Conservation (phyloP, 208 protist genomes). For the Wallacemonas sp. region DNA sequence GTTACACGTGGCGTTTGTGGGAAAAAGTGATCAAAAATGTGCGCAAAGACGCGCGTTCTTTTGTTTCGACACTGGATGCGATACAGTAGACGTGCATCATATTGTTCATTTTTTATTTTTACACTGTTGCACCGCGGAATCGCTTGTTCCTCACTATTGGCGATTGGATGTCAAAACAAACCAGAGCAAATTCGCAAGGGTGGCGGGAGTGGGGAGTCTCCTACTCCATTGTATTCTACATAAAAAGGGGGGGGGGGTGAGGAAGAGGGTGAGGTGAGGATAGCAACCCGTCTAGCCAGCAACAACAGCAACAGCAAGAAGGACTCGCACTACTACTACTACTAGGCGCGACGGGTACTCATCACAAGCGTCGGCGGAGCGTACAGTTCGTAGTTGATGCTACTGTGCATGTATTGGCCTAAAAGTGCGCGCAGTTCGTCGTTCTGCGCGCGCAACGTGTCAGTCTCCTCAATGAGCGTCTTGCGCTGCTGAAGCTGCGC, state of each 20-base stretch:
- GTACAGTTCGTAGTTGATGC: slow-evolving; percentile 93
- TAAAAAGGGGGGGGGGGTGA: not conserved
- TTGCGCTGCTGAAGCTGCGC: slow-evolving; percentile 88
- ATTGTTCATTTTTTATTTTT: too few species aligned
- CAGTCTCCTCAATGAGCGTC: slow-evolving; percentile 81
- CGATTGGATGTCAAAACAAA: too few species aligned
- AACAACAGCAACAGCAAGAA: too few species aligned
- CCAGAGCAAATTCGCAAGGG: not conserved
- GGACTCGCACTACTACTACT: too few species aligned
- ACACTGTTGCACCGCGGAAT: too few species aligned
- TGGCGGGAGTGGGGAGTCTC: not conserved
- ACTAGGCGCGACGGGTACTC: slow-evolving; percentile 17
- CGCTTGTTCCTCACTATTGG: too few species aligned
- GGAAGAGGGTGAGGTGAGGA: not conserved
- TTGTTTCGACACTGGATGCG: too few species aligned
- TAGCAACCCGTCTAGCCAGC: too few species aligned
- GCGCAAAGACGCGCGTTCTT: too few species aligned
- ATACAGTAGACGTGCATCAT: too few species aligned
- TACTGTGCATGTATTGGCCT: slow-evolving; percentile 89
- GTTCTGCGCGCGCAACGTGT: slow-evolving; percentile 92
- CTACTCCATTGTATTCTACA: not conserved
- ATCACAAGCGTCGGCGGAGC: slow-evolving; percentile 70
- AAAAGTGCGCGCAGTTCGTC: slow-evolving; percentile 91
- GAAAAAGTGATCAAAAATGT: too few species aligned
- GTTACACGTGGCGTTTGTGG: too few species aligned